Percentiles rank a stretch among this genome's conserved stretches.
Evolutionary conservation across 179 eudicot genomes (phyloP).

Genomic region (Spergularia azorica): DNA sequence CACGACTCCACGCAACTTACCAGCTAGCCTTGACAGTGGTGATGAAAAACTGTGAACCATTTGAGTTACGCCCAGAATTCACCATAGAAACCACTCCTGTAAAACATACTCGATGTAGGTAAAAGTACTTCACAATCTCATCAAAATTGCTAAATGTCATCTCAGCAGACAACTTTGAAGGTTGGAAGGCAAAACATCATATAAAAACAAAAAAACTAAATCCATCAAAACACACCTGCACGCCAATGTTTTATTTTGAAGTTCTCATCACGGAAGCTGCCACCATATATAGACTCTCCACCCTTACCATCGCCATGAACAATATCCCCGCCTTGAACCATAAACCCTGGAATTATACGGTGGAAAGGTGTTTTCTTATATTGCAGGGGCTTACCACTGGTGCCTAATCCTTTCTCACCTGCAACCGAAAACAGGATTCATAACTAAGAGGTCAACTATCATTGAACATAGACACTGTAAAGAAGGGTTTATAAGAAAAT

Average conservation of each 20-base stretch:
- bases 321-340: constrained; percentile 98
- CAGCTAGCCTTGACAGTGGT: constrained; percentile 96
- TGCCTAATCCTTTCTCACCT: constrained; percentile 78
- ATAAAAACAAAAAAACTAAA: background rate
- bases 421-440: constrained; percentile 24
- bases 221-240: constrained; percentile 52
- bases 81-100: constrained; percentile 93
- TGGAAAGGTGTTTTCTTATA: constrained; percentile 91
- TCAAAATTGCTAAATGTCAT: background rate
- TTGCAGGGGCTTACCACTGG: constrained; percentile 71
- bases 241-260: constrained; percentile 83
- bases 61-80: constrained; percentile 90
- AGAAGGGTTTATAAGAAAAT: background rate
- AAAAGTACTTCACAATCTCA: too few species aligned
- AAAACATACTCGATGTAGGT: too few species aligned
- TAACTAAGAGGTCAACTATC: constrained; percentile 10
- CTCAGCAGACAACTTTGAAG: constrained; percentile 4
- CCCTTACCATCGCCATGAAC: constrained; percentile 81
- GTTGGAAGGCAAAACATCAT: background rate
- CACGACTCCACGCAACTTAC: constrained; percentile 55
- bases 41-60: constrained; percentile 94
- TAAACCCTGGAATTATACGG: constrained; percentile 97
- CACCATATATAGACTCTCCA: constrained; percentile 78
- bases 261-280: constrained; percentile 81
- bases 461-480: background rate